These are phyloP conservation scores for Xylaria scruposa DNA, from an alignment of 495 filamentous ascomycete species.

Conservation along the genomic window DNA sequence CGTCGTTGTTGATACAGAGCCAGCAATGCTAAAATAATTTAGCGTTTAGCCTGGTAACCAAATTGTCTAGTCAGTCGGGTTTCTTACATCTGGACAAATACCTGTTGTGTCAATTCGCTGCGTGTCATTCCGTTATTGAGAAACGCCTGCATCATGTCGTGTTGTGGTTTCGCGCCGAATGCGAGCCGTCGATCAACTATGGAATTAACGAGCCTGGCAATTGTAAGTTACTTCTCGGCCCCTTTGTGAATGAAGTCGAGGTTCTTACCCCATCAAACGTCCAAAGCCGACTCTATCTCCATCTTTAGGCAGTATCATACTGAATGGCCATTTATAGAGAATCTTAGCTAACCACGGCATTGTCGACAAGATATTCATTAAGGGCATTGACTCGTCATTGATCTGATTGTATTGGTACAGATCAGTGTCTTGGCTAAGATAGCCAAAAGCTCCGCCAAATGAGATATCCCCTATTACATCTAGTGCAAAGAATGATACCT, in stretches of 20 bases:
- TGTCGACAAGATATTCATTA: slow-evolving; percentile 24
- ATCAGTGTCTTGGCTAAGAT: slow-evolving; percentile 43
- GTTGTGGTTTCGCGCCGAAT: slow-evolving; percentile 22
- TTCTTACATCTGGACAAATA: slow-evolving; percentile 30
- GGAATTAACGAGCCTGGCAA: slow-evolving; percentile 26
- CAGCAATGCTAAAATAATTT: slow-evolving; percentile 49
- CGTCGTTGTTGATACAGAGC: slow-evolving; percentile 66
- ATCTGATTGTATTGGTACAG: slow-evolving; percentile 38
- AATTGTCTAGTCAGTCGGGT: not conserved
- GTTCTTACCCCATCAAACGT: slow-evolving; percentile 34
- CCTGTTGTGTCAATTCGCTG: slow-evolving; percentile 27
- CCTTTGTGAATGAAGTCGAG: not conserved
- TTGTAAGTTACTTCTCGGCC: slow-evolving; percentile 8
- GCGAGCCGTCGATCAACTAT: slow-evolving; percentile 31
- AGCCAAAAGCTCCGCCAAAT: slow-evolving; percentile 47
- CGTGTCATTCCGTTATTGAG: slow-evolving; percentile 28
- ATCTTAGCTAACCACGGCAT: slow-evolving; percentile 32
- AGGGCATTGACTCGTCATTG: slow-evolving; percentile 31
- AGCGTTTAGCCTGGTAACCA: not conserved
- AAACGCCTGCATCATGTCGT: slow-evolving; percentile 32
- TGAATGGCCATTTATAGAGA: slow-evolving; percentile 30
- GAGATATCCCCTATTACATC: slow-evolving; percentile 50
- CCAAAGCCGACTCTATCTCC: slow-evolving; percentile 39
- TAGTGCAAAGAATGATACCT: slow-evolving; percentile 47
- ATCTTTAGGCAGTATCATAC: slow-evolving; percentile 30